phyloP scores from a whole-genome alignment of 176 grass and related monocot species.

The bread wheat (Triticum aestivum) region IWGSC_CS_RefSeq_v2.1 NC_057798.1:786877455-786877954 shows the following conservation, averaged over 20 bases:
- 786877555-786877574: constrained; percentile 34
- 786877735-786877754: constrained; percentile 19
- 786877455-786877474: too few relatives aligned
- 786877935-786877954: constrained; percentile 22
- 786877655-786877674: constrained; percentile 27
- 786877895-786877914: background rate
- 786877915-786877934: background rate
- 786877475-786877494: too few relatives aligned
- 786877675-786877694: constrained; percentile 38
- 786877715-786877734: background rate
- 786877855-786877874: constrained; percentile 35
- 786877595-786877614: background rate
- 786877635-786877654: constrained; percentile 5
- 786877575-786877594: constrained; percentile 45
- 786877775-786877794: background rate
- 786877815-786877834: constrained; percentile 28
- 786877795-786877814: background rate
- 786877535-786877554: too few relatives aligned
- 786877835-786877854: constrained; percentile 38
- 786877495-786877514: too few relatives aligned
- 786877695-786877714: constrained; percentile 22
- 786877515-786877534: too few relatives aligned
- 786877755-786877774: background rate
- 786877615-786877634: background rate
- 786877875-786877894: too few relatives aligned